phyloP scores from a whole-genome alignment of 768 basidiomycete species.

The Auricularia auricula-judae region DNA sequence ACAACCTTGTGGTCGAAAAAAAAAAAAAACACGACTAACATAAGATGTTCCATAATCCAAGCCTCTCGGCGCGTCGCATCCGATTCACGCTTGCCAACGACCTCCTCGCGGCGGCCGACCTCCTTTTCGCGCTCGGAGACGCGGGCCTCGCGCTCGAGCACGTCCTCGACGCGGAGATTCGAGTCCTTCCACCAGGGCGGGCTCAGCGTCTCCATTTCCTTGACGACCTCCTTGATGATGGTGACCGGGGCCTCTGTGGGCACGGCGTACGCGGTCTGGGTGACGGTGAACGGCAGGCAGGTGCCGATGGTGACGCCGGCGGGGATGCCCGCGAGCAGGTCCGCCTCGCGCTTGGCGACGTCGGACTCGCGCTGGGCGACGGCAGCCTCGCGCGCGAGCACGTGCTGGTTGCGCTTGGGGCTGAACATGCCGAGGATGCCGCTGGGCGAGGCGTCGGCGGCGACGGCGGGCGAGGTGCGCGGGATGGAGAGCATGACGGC shows the following conservation, averaged over 20 bases:
- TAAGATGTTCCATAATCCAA: constrained; percentile 90
- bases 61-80: constrained; percentile 77
- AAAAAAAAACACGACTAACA: constrained; percentile 37
- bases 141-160: constrained; percentile 76
- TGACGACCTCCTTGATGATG: constrained; percentile 79
- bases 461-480: constrained; percentile 29
- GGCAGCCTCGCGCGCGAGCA: constrained; percentile 67
- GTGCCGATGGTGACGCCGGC: constrained; percentile 44
- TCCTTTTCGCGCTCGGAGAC: constrained; percentile 80
- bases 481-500: constrained; percentile 86
- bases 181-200: constrained; percentile 66
- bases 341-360: constrained; percentile 81
- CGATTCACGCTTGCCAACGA: constrained; percentile 74
- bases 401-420: constrained; percentile 72
- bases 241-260: constrained; percentile 47
- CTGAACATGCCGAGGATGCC: constrained; percentile 66
- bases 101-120: constrained; percentile 77
- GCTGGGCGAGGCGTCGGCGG: constrained; percentile 25
- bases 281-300: constrained; percentile 34
- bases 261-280: constrained; percentile 12
- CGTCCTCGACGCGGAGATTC: constrained; percentile 65
- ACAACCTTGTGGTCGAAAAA: neutral
- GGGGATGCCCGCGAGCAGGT: constrained; percentile 70
- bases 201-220: constrained; percentile 51
- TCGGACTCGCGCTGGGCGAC: constrained; percentile 80